Evolutionary conservation across 306 rosid genomes (phyloP), one percentile per base, ranked within the genome.

Genomic region (Prunus campanulata): DNA sequence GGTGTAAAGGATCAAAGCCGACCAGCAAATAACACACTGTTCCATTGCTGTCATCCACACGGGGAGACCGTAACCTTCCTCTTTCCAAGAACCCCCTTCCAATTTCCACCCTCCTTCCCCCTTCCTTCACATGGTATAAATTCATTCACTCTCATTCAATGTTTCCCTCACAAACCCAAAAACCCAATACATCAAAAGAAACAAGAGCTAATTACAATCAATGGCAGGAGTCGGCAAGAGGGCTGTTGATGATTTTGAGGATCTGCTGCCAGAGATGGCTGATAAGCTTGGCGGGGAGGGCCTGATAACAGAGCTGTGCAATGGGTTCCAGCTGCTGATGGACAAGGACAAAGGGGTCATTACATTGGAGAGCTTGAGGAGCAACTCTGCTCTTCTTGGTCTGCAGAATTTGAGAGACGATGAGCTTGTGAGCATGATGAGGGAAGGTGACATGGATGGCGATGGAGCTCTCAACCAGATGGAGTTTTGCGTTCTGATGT

Each of bases 401-500:
- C 68, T 95, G 1, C 80, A 85, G 35, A 88, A 92, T 25, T 29
- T 95, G 84, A 83, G 86, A 29, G 97, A 95, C 9, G 97, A 91
- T 2, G 99, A 95, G 54, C 91, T 95, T 30, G 82, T 79, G 52
- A 78, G 92, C 74, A 95, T 95, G 98, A 59, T 92, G 79, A 79
- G 66, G 48, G 96, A 89, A 77, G 99, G 97, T 5, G 99, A 92
- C 60, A 59, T 86, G 11, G 99, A 95, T 35, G 90, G 96, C 11
- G 99, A 95, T 25, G 98, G 99, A 0, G 89, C 88, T 0, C 84
- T 95, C 29, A 77, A 78, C 18, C 90, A 87, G 83, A 95, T 92
- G 98, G 98, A 95, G 68, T 95, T 92, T 55, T 95, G 99, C 29
- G 99, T 95, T 61, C 80, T 95, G 87, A 95, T 95, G 99, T 95